These are phyloP conservation scores for Saccharomyces mikatae DNA, from an alignment of 805 yeast genomes.

Conservation along the genomic window DNA sequence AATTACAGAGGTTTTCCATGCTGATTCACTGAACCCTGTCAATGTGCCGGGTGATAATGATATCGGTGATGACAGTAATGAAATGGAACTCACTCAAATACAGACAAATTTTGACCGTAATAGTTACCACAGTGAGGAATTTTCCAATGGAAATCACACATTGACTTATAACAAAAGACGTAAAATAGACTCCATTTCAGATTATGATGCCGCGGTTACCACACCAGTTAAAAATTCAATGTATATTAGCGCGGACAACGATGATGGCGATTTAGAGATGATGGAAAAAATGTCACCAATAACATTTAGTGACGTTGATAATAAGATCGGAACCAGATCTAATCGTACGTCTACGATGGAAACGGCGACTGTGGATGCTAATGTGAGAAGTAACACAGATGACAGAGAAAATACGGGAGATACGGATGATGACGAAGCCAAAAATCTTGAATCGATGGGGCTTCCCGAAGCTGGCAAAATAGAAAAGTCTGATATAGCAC, in stretches of 20 bases:
- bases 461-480: background rate
- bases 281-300: conserved; percentile 28
- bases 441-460: background rate
- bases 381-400: background rate
- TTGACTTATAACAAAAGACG: background rate
- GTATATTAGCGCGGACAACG: conserved; percentile 5
- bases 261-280: conserved; percentile 14
- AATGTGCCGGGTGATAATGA: background rate
- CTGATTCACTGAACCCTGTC: background rate
- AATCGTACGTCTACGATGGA: background rate
- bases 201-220: background rate
- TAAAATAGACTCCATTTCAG: background rate
- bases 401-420: background rate
- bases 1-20: conserved; percentile 5
- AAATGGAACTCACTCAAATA: conserved; percentile 1
- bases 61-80: background rate
- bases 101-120: background rate
- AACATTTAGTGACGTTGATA: conserved; percentile 6
- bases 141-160: background rate
- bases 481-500: background rate
- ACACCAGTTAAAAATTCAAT: conserved; percentile 1
- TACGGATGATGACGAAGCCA: background rate
- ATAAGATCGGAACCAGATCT: background rate
- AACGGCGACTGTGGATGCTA: background rate
- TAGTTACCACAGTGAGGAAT: background rate